phyloP scores from a whole-genome alignment of 768 basidiomycete species.

The Amyloporia xantha region DNA sequence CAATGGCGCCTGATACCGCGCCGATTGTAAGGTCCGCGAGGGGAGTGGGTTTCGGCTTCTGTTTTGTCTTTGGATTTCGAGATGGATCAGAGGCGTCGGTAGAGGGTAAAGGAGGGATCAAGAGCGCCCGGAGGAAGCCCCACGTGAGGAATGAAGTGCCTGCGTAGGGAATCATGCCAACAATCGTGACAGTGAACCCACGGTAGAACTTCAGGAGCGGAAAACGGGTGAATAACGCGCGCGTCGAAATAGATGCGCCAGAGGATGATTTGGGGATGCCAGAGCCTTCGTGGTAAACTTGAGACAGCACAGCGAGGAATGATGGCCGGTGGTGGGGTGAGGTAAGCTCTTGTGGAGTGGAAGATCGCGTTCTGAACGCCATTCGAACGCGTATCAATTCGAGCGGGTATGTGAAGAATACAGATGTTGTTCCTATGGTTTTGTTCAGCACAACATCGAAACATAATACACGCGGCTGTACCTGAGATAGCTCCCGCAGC shows the following conservation, averaged over 20 bases:
- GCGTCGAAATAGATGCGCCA: slow-evolving; percentile 20
- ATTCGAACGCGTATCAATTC: slow-evolving; percentile 94
- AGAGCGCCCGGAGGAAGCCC: slow-evolving; percentile 63
- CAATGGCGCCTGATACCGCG: slow-evolving; percentile 76
- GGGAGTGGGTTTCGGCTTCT: slow-evolving; percentile 34
- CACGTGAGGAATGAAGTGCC: slow-evolving; percentile 93
- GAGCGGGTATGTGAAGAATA: slow-evolving; percentile 90
- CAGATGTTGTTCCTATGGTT: slow-evolving; percentile 70
- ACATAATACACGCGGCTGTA: slow-evolving; percentile 27
- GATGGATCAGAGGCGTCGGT: slow-evolving; percentile 17
- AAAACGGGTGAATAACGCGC: slow-evolving; percentile 46
- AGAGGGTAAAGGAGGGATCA: slow-evolving; percentile 40
- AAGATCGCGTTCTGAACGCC: slow-evolving; percentile 66
- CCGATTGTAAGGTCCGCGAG: slow-evolving; percentile 74
- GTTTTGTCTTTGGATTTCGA: too few species aligned
- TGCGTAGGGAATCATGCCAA: slow-evolving; percentile 93
- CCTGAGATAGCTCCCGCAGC: slow-evolving; percentile 85
- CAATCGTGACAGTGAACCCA: slow-evolving; percentile 88
- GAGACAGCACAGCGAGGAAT: slow-evolving; percentile 45
- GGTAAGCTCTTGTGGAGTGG: not conserved
- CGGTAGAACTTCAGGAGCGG: slow-evolving; percentile 91
- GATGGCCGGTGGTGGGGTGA: slow-evolving; percentile 37
- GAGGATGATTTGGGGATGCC: slow-evolving; percentile 14
- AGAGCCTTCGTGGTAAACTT: slow-evolving; percentile 68
- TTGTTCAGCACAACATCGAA: not conserved